Base-by-base conservation (phyloP, 78 protist genomes). In the Protostelium mycophagum region DNA sequence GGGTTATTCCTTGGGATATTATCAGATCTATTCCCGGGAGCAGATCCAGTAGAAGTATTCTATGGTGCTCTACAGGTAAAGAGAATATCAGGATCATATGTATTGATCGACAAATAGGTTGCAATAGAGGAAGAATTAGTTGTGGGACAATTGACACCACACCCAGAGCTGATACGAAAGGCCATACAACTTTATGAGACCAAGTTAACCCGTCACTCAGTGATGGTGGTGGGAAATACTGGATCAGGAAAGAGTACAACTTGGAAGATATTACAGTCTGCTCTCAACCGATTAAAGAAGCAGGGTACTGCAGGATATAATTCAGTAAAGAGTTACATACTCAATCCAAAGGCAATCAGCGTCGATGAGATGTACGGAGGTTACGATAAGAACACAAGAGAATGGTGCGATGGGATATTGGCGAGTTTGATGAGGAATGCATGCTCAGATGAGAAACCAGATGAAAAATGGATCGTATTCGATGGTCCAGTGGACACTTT, bases 401-500 rank as follows among this genome's bases (percentile, higher is more conserved):
- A 99, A 89, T 99, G 99, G 99, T 96, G 96, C 10, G 99, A 99
- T 85, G 99, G 99, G 35, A 29, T 99, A 0, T 97, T 99, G 90
- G 98, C 99, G 0, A 87, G 85, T 34, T 85, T 94, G 23, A 91
- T 98, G 37, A 95, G 97, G 88, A 87, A 97, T 88, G 94, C 95
- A 38, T 91, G 86, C 37, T 93, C 95, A 31, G 95, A 91, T 73
- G 99, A 95, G 93, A 28, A 36, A 9, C 28, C 63, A 28, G 51
- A 93, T 85, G 91, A 95, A 63, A 99, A 98, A 63, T 99, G 99
- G 99, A 98, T 99, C 87, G 88, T 99, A 37, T 96, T 98, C 83
- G 99, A 99, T 86, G 99, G 99, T 34, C 99, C 98, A 88, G 98
- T 99, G 29, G 99, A 98, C 88, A 98, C 99, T 0, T 99, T 97